phyloP scores from a whole-genome alignment of 805 yeast species.

The Starmerella lactis-condensi region DNA sequence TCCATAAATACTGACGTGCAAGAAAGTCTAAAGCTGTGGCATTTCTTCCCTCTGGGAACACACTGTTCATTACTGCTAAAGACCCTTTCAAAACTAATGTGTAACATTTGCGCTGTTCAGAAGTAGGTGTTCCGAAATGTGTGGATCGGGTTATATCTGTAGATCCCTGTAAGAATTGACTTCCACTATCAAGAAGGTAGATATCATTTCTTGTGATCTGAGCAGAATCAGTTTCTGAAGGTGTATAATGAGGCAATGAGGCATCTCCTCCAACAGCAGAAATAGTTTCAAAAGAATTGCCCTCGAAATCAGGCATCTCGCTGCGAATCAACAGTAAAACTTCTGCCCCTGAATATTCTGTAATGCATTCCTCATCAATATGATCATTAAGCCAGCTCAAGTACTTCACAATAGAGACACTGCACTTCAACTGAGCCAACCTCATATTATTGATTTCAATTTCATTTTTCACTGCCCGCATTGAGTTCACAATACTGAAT shows the following conservation, averaged over 20 bases:
- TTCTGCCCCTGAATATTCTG: slow-evolving; percentile 41
- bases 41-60: slow-evolving; percentile 61
- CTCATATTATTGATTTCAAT: slow-evolving; percentile 55
- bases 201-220: slow-evolving; percentile 49
- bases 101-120: slow-evolving; percentile 46
- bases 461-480: slow-evolving; percentile 59
- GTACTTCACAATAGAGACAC: slow-evolving; percentile 54
- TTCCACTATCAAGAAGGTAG: slow-evolving; percentile 76
- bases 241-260: slow-evolving; percentile 59
- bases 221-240: slow-evolving; percentile 35
- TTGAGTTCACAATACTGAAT: slow-evolving; percentile 41
- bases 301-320: slow-evolving; percentile 26
- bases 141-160: slow-evolving; percentile 88
- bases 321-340: slow-evolving; percentile 32
- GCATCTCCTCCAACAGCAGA: slow-evolving; percentile 63
- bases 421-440: slow-evolving; percentile 68
- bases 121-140: slow-evolving; percentile 43
- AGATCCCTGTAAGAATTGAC: slow-evolving; percentile 84
- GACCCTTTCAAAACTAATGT: slow-evolving; percentile 86
- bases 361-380: slow-evolving; percentile 25
- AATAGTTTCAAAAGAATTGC: slow-evolving; percentile 56
- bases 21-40: slow-evolving; percentile 63
- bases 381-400: slow-evolving; percentile 68
- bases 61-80: slow-evolving; percentile 58
- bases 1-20: slow-evolving; percentile 73